Conservation (phyloP, 2,329 filamentous ascomycete genomes). For the Phialophora macrospora region DNA sequence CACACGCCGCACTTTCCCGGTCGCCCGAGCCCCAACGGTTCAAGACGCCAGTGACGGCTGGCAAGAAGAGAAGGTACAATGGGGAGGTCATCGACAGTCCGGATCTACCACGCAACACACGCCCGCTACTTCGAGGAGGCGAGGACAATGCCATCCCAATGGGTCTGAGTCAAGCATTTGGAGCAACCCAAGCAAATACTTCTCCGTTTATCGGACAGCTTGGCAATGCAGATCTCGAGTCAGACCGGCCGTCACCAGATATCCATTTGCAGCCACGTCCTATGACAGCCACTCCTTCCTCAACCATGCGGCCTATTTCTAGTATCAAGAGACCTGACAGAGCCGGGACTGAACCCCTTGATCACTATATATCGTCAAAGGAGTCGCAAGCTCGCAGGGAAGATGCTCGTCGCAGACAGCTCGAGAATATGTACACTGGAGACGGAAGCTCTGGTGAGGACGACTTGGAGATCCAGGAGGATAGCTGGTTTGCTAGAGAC, state of each 20-base stretch:
- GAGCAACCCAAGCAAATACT: conserved; percentile 54
- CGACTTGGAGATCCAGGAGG: conserved; percentile 30
- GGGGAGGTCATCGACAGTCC: conserved; percentile 47
- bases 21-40: conserved; percentile 56
- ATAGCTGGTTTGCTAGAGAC: conserved; percentile 31
- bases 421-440: conserved; percentile 39
- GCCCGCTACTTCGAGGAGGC: conserved; percentile 46
- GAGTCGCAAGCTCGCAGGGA: conserved; percentile 53
- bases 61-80: conserved; percentile 44
- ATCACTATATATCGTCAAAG: conserved; percentile 53
- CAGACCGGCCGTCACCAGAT: conserved; percentile 57
- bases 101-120: conserved; percentile 46
- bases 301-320: conserved; percentile 48
- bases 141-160: conserved; percentile 47
- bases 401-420: conserved; percentile 42
- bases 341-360: conserved; percentile 42
- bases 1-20: conserved; percentile 46
- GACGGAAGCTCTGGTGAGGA: conserved; percentile 40
- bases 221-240: conserved; percentile 47
- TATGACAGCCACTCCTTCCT: conserved; percentile 42
- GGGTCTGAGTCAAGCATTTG: conserved; percentile 55
- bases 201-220: conserved; percentile 49
- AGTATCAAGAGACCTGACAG: conserved; percentile 46
- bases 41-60: conserved; percentile 49
- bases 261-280: conserved; percentile 50